A percentile compares a stretch with the other conserved stretches of the same genome.
Conservation (phyloP, 371 early-diverging fungal species). For the Coemansia sp. region DNA sequence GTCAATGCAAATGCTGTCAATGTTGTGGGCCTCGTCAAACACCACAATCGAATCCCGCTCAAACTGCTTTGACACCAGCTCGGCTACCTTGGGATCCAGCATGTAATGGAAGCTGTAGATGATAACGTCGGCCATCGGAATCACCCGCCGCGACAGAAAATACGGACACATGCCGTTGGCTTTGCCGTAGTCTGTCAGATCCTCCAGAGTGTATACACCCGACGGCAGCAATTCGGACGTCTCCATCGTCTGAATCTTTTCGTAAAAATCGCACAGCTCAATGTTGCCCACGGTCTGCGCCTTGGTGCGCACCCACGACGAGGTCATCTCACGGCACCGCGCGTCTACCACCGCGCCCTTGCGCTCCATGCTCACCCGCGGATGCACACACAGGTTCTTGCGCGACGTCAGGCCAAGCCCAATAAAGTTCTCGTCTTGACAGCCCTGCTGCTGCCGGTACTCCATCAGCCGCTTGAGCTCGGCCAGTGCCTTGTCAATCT, state of each 20-base stretch:
- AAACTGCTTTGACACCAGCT: constrained; percentile 92
- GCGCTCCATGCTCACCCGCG: constrained; percentile 80
- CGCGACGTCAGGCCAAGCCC: constrained; percentile 96
- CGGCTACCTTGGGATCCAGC: constrained; percentile 99
- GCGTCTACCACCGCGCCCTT: constrained; percentile 88
- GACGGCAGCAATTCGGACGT: constrained; percentile 71
- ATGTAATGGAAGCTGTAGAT: constrained; percentile 99
- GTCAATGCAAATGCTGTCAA: constrained; percentile 99
- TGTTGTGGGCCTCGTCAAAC: constrained; percentile 99
- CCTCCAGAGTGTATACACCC: constrained; percentile 97
- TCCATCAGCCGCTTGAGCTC: constrained; percentile 93
- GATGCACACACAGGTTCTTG: constrained; percentile 96
- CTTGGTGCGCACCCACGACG: constrained; percentile 90
- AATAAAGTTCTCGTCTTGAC: constrained; percentile 79
- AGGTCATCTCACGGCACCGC: constrained; percentile 87
- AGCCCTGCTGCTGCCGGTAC: constrained; percentile 68
- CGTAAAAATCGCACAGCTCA: constrained; percentile 82
- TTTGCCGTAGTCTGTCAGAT: constrained; percentile 79
- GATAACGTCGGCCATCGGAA: constrained; percentile 93
- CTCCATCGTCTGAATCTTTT: constrained; percentile 57
- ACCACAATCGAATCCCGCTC: constrained; percentile 96
- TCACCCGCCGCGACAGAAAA: constrained; percentile 85
- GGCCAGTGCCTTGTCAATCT: constrained; percentile 98
- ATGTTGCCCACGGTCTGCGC: constrained; percentile 58
- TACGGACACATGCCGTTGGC: constrained; percentile 92